Evolutionary conservation across 345 rosid genomes (phyloP), one percentile per base, ranked within the genome.

Genomic region (Eucalyptus decipiens): DNA sequence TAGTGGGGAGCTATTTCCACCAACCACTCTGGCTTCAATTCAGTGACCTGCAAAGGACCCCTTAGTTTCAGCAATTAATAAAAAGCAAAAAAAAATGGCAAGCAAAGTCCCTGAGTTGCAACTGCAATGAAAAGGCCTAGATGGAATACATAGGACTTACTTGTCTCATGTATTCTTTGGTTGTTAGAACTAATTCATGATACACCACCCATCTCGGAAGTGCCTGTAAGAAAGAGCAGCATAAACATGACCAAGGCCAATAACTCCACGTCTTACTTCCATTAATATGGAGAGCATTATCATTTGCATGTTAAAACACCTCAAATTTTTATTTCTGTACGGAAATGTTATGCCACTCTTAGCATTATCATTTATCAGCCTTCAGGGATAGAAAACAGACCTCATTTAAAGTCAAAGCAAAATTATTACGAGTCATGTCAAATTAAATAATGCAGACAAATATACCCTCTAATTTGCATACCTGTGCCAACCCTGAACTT

Each of bases 11-110:
- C 99, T 91, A 97, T 95, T 93, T 98, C 99, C 81, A 97, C 96
- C 93, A 98, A 93, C 99, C 99, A 98, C 65, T 98, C 99, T 12
- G 99, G 99, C 92, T 96, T 98, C 90, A 97, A 95, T 90, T 98
- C 99, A 24, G 99, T 96, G 52, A 96, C 98, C 99, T 98, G 94
- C 92, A 93, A 92, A 91, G 86, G 42, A 89, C 50, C 34, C 40
- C 48, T 49, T 40, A 42, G 56, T 45, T 87, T 87, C 45, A 85
- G 83, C 45, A n/a, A 62, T 32, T 52, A 30, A 21, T 23, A 43
- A 48, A 50, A 62, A 8, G n/a, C 12, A 50, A 30, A 86, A 17
- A 17, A 49, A 58, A 49, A 85, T 17, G 86, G 23, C 30, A 85
- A 45, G 62, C 26, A 16, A 52, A 85, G 45, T 37, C 87, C 54